A percentile compares a stretch with the other conserved stretches of the same genome.
phyloP scores from a whole-genome alignment of 176 grass and related monocot species.

The Chrysopogon serrulatus region DNA sequence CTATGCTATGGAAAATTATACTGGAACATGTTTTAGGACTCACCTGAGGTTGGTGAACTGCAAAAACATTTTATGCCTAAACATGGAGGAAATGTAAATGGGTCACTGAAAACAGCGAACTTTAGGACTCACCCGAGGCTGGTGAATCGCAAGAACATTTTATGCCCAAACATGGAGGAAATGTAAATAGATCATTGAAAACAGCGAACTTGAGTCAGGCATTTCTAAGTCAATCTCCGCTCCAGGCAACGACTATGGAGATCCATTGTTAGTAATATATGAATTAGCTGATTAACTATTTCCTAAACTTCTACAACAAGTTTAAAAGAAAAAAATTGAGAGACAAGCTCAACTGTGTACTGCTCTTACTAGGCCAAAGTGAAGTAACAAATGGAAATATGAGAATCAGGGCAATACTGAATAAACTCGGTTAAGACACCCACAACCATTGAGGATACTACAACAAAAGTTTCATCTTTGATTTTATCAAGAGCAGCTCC shows the following conservation, averaged over 20 bases:
- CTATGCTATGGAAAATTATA: background rate
- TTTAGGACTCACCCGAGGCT: no score
- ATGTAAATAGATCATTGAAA: no score
- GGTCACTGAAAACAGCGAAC: no score
- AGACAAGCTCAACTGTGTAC: background rate
- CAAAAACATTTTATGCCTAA: background rate
- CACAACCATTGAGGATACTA: background rate
- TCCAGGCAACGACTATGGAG: background rate
- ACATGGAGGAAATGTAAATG: background rate
- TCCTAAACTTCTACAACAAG: background rate
- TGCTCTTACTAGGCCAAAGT: background rate
- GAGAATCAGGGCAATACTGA: background rate
- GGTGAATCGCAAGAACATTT: no score
- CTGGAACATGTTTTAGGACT: background rate
- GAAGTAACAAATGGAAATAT: background rate
- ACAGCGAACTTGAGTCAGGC: background rate
- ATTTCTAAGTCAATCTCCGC: background rate
- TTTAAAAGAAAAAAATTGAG: background rate
- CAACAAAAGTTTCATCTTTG: conserved; percentile 31
- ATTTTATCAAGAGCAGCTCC: conserved; percentile 43
- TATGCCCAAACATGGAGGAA: no score
- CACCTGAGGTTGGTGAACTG: background rate
- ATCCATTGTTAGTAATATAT: no score
- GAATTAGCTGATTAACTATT: background rate
- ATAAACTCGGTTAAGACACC: background rate